phyloP scores from a whole-genome alignment of 805 yeast genomes.

The Teunomyces atbi region DNA sequence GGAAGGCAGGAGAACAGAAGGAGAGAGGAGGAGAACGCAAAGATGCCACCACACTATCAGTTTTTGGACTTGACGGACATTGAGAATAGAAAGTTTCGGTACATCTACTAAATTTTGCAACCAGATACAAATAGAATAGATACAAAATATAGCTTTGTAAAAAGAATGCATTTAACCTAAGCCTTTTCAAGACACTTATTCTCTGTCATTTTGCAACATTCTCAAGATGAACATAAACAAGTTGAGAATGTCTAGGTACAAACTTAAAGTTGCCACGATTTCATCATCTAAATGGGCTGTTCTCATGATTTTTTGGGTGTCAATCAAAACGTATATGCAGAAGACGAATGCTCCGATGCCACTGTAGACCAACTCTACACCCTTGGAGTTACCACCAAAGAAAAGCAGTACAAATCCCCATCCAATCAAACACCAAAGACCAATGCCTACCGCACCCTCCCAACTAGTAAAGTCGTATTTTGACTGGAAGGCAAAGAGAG shows the following conservation, averaged over 20 bases:
- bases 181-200: not conserved
- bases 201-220: slow-evolving; percentile 41
- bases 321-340: slow-evolving; percentile 69
- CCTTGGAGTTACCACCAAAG: slow-evolving; percentile 52
- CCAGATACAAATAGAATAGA: not conserved
- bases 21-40: slow-evolving; percentile 35
- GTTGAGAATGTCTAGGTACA: slow-evolving; percentile 81
- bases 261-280: slow-evolving; percentile 70
- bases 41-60: slow-evolving; percentile 35
- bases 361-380: slow-evolving; percentile 65
- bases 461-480: slow-evolving; percentile 71
- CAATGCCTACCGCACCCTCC: slow-evolving; percentile 55
- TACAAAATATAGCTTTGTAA: not conserved
- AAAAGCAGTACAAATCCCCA: slow-evolving; percentile 70
- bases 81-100: slow-evolving; percentile 58
- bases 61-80: slow-evolving; percentile 60
- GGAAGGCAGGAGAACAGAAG: slow-evolving; percentile 49
- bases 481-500: slow-evolving; percentile 73
- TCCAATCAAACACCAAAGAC: slow-evolving; percentile 67
- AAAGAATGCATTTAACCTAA: too few relatives aligned
- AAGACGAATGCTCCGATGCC: slow-evolving; percentile 74
- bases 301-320: slow-evolving; percentile 77
- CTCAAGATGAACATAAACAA: slow-evolving; percentile 75
- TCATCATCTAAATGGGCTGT: slow-evolving; percentile 80
- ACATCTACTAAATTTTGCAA: slow-evolving; percentile 35